Conservation (phyloP, 495 filamentous ascomycete genomes). For the Podospora comata region DNA sequence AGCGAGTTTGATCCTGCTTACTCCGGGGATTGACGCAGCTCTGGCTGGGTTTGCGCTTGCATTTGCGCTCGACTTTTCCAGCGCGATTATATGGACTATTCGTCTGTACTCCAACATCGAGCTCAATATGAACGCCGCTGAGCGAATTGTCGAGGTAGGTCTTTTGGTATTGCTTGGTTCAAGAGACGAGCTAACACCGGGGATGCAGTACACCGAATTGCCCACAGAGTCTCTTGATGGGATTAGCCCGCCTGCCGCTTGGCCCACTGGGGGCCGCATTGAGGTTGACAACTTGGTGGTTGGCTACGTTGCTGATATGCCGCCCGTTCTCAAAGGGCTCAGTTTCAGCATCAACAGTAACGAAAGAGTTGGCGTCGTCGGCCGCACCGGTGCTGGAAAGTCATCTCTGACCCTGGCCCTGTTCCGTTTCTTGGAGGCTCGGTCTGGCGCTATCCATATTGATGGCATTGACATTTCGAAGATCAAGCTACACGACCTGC, state of each 20-base stretch:
- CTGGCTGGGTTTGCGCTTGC: constrained; percentile 75
- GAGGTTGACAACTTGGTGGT: constrained; percentile 72
- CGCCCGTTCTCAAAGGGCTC: constrained; percentile 71
- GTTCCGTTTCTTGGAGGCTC: constrained; percentile 78
- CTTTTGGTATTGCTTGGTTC: background rate
- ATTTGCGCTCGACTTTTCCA: constrained; percentile 55
- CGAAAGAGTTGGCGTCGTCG: constrained; percentile 78
- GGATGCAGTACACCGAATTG: constrained; percentile 58
- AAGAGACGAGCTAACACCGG: background rate
- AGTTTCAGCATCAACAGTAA: constrained; percentile 67
- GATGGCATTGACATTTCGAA: constrained; percentile 75
- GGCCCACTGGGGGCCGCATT: constrained; percentile 74
- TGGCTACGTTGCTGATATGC: constrained; percentile 71
- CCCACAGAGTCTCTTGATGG: constrained; percentile 64
- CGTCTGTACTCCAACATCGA: constrained; percentile 64
- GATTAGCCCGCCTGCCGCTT: constrained; percentile 64
- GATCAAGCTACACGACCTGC: constrained; percentile 68
- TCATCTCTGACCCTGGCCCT: constrained; percentile 78
- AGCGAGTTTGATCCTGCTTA: constrained; percentile 59
- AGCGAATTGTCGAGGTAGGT: constrained; percentile 67
- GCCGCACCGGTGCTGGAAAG: constrained; percentile 84
- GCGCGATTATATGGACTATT: constrained; percentile 56
- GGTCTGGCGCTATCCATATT: constrained; percentile 65
- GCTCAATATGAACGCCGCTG: constrained; percentile 79
- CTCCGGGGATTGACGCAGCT: constrained; percentile 64